phyloP scores from a whole-genome alignment of 1,284 basidiomycete genomes.

The Rhodotorula mucilaginosa region DNA sequence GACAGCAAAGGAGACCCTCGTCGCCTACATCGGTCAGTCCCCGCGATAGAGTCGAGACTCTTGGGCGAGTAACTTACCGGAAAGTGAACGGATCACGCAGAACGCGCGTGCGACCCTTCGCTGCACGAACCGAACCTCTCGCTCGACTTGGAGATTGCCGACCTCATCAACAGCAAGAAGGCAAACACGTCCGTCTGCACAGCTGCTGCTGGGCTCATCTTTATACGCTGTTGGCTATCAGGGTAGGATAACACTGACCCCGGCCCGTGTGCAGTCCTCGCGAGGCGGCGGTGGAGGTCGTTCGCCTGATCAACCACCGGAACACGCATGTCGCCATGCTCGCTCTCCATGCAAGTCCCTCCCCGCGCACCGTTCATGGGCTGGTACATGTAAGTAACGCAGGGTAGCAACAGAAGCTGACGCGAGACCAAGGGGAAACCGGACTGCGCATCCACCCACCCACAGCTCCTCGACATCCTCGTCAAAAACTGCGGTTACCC shows the following conservation, averaged over 20 bases:
- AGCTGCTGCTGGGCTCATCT: not conserved
- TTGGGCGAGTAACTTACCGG: too few relatives aligned
- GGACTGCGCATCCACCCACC: not conserved
- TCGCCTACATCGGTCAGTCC: slow-evolving; percentile 32
- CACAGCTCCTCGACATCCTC: slow-evolving; percentile 77
- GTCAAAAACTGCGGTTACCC: slow-evolving; percentile 95
- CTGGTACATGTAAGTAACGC: not conserved
- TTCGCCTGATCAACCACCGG: slow-evolving; percentile 79
- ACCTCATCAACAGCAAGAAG: slow-evolving; percentile 81
- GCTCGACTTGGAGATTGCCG: slow-evolving; percentile 84
- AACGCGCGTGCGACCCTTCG: slow-evolving; percentile 84
- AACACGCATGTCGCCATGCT: slow-evolving; percentile 86
- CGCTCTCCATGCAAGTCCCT: slow-evolving; percentile 53
- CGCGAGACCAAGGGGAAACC: not conserved
- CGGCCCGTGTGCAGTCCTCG: slow-evolving; percentile 60
- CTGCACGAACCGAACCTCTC: slow-evolving; percentile 87
- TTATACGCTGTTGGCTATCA: too few relatives aligned
- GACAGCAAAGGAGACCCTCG: slow-evolving; percentile 21
- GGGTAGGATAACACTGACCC: not conserved
- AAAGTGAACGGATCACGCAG: slow-evolving; percentile 21
- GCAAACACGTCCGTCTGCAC: slow-evolving; percentile 76
- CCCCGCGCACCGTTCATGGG: not conserved
- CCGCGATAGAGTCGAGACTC: not conserved
- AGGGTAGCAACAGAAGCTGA: too few relatives aligned
- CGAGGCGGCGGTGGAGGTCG: slow-evolving; percentile 80